Base-by-base conservation (phyloP, 1,139 yeast species). In the Taphrina communis region DNA sequence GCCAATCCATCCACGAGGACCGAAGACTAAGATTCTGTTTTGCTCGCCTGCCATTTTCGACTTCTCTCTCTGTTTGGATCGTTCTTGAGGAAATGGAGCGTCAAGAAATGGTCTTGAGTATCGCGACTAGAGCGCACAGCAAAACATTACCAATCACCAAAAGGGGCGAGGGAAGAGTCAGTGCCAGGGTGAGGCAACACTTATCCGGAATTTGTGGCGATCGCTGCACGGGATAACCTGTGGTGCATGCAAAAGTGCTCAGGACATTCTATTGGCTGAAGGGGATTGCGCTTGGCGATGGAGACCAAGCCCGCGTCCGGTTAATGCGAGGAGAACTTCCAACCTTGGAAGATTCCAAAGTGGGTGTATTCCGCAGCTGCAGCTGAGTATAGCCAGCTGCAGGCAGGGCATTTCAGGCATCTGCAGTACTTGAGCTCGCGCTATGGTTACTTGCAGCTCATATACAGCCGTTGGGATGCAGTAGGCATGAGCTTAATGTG, bases 1-100 rank as follows among this genome's bases (percentile, higher is more conserved):
- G 55, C 68, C 68, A 56, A 63, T 63, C 68, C 68, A 63, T 46
- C 68, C 68, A 14, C 62, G 53, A 19, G 68, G 68, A 35, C 68
- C 68, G 35, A 63, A 63, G 56, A 63, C 68, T n/a, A 63, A 56
- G 17, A 53, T 53, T 36, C 61, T 44, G 68, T 63, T 63, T 21
- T 55, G 53, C 17, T 53, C 59, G 39, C 38, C 21, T 21, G 62
- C 51, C 62, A 56, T 63, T 19, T 7, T 56, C 41, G 46, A 17
- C 17, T 39, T 39, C 17, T n/a, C 25, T 57, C 1, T 4, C 4
- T 25, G 1, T 2, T 14, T 39, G n/a, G 9, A 4, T 21, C 11
- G 39, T 14, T 9, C 39, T 42, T 21, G 39, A 25, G 41, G 42
- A n/a, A 12, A 7, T 35, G 11, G 53, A 14, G 36, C n/a, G 35